Evolutionary conservation across 169 alveolate species (phyloP).

Genomic region (Cryptosporidium baileyi): DNA sequence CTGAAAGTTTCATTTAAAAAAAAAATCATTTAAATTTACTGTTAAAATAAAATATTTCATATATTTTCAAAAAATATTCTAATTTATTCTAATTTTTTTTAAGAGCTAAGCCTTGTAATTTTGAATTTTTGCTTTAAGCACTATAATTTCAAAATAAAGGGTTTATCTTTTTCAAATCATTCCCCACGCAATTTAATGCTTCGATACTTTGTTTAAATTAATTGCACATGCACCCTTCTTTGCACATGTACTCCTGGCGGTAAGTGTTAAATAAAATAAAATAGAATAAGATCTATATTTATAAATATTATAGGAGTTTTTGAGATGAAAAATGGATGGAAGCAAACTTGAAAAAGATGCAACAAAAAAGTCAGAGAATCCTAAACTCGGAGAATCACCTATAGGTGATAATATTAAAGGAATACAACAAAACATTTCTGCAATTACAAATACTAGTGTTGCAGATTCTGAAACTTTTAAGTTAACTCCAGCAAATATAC

Average conservation of each 20-base stretch:
- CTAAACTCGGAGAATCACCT: constrained; percentile 20
- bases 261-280: not conserved
- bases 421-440: constrained; percentile 6
- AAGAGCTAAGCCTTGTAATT: no score
- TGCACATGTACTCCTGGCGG: constrained; percentile 55
- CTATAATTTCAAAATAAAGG: no score
- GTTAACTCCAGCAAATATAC: constrained; percentile 15
- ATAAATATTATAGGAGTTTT: not conserved
- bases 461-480: constrained; percentile 2
- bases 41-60: no score
- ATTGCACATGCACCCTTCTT: constrained; percentile 69
- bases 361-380: not conserved
- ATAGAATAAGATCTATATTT: not conserved
- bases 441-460: not conserved
- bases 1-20: no score
- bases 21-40: no score
- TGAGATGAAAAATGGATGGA: not conserved
- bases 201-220: constrained; percentile 18
- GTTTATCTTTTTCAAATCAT: no score
- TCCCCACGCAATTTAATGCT: not conserved
- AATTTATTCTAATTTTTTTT: no score
- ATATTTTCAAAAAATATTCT: no score
- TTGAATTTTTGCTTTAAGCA: no score
- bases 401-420: constrained; percentile 34
- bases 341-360: not conserved